Conservation (phyloP, 2,329 filamentous ascomycete species). For the Chaetomium strumarium region DNA sequence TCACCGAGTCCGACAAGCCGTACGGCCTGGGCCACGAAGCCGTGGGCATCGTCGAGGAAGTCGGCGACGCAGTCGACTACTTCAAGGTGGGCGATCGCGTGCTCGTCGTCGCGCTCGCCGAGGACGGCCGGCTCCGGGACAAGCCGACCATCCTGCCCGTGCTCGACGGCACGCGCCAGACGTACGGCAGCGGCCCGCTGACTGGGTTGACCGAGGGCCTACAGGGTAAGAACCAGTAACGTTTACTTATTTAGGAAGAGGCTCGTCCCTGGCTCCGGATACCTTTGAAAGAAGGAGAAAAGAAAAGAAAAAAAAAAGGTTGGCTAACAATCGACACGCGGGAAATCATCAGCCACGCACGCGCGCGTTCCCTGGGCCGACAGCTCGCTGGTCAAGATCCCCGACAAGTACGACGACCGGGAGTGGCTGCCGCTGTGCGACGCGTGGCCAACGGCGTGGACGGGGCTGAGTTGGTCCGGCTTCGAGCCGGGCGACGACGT, state of each 20-base stretch:
- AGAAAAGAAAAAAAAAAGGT: no score
- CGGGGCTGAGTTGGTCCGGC: neutral
- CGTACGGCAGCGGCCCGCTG: neutral
- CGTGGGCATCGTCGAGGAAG: conserved; percentile 1
- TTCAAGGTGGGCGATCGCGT: conserved; percentile 2
- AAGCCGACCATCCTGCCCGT: neutral
- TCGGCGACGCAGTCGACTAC: neutral
- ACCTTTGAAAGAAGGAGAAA: no score
- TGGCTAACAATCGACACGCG: no score
- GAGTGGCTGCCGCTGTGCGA: conserved; percentile 3
- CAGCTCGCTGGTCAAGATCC: neutral
- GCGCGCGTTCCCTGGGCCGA: neutral
- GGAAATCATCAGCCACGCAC: neutral
- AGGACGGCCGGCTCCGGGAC: neutral
- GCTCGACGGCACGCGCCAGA: neutral
- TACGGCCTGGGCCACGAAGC: conserved; percentile 3
- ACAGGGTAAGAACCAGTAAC: neutral
- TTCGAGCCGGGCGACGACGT: conserved; percentile 2
- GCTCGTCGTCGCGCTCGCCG: neutral
- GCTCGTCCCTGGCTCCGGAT: no score
- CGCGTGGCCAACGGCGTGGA: conserved; percentile 1
- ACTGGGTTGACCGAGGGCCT: neutral
- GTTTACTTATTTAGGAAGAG: no score
- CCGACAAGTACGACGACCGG: neutral
- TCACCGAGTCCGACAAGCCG: neutral